These are phyloP conservation scores for Adansonia madagascariensis DNA, from an alignment of 441 rosid genomes.

Conservation along the genomic window DNA sequence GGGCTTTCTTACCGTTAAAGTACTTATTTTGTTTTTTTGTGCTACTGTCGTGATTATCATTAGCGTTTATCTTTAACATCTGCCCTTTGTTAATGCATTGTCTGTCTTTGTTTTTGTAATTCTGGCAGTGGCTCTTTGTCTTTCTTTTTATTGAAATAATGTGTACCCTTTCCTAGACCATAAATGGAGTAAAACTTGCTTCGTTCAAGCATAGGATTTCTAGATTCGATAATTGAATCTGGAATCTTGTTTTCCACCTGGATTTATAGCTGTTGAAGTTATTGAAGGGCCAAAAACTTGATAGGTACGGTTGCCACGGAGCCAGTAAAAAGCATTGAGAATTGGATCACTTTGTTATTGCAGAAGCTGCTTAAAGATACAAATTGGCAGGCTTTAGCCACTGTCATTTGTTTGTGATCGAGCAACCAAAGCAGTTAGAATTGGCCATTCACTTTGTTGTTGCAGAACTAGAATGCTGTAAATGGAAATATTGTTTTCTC, in stretches of 20 bases:
- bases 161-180: neutral
- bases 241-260: neutral
- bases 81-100: neutral
- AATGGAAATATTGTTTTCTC: neutral
- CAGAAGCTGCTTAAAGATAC: neutral
- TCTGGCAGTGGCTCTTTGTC: neutral
- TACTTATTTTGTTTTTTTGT: slow-evolving; percentile 3
- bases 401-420: neutral
- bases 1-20: neutral
- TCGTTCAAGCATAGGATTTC: neutral
- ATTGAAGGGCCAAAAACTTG: neutral
- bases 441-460: too few relatives aligned
- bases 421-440: neutral
- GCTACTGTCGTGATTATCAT: neutral
- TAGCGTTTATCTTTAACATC: neutral
- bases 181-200: neutral
- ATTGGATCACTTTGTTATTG: neutral
- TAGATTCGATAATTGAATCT: neutral
- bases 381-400: neutral
- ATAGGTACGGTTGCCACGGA: neutral
- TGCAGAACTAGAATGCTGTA: too few relatives aligned
- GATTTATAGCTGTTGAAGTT: neutral
- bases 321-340: neutral
- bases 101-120: neutral
- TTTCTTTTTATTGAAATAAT: neutral